Base-by-base conservation (phyloP, 2,329 filamentous ascomycete species). In the Neopestalotiopsis rosae region DNA sequence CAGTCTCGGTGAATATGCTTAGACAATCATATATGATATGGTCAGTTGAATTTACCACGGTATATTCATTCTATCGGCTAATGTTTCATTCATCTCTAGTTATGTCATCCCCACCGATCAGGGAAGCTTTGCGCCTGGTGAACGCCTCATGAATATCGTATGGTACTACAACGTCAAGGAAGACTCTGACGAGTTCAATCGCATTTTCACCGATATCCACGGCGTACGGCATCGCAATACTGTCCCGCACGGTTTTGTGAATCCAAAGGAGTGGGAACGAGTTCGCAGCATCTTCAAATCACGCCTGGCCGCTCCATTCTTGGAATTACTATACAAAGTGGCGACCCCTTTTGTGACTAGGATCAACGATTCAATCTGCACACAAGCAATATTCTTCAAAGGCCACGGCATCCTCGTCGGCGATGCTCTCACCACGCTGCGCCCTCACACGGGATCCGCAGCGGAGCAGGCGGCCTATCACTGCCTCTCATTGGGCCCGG, bases 401-500 rank as follows among this genome's bases (percentile, higher is more conserved):
- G 83, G 83, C 1, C 81, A 79, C 30, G 76, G 86, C 2, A 67
- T 86, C 17, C 71, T 86, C 10, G 80, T 86, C 2, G 84, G 84
- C 0, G 84, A 87, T 72, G 81, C 84, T 0, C 72, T 86, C 24
- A 80, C 83, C 0, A 79, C 82, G 1, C 83, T 86, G 40, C 72
- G 85, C 59, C 84, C 85, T 5, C 84, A 86, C 69, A 79, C 82
- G 3, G 84, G 80, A 0, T 78, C 80, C 28, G 83, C 82, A 17
- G 85, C 84, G 1, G 81, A 83, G 32, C 84, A 86, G 71, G 83
- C 83, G 4, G 84, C 82, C 2, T 81, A 80, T 57, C 82, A 86
- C 72, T 81, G 81, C 4, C 73, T 82, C 71, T 76, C 76, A 5
- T 69, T 85, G 14, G 82, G 77, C 1, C 76, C 79, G 68, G 79